phyloP scores from a whole-genome alignment of 331 rosid species.

The Acacia pycnantha region DNA sequence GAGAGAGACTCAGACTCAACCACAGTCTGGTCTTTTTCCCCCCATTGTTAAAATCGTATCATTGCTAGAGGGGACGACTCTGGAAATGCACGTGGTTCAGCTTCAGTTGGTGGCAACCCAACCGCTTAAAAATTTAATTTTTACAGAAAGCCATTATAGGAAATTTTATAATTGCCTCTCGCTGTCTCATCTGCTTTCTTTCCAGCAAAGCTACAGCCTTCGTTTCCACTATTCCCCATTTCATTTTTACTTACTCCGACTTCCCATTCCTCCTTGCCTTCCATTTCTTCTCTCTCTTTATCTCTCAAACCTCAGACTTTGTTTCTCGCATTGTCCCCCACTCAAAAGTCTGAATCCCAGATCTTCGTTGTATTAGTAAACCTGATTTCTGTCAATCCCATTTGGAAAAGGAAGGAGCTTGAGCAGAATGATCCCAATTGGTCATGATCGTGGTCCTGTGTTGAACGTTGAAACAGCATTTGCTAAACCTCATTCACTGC shows the following conservation, averaged over 20 bases:
- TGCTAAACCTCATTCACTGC: conserved; percentile 27
- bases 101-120: conserved; percentile 67
- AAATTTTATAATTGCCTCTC: conserved; percentile 56
- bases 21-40: conserved; percentile 20
- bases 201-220: conserved; percentile 69
- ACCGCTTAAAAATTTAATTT: conserved; percentile 39
- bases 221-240: conserved; percentile 37
- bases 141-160: conserved; percentile 14
- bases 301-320: background rate
- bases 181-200: conserved; percentile 60
- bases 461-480: conserved; percentile 33
- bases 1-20: conserved; percentile 13
- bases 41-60: conserved; percentile 43
- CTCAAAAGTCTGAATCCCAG: conserved; percentile 15
- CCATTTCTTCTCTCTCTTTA: conserved; percentile 45
- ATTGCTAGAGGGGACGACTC: conserved; percentile 25
- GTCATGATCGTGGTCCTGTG: conserved; percentile 35
- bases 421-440: conserved; percentile 42
- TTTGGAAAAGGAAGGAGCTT: conserved; percentile 27
- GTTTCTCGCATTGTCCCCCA: conserved; percentile 37
- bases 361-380: conserved; percentile 29
- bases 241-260: conserved; percentile 32
- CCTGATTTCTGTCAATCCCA: conserved; percentile 25
- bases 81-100: conserved; percentile 85
- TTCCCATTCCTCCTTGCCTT: conserved; percentile 31